Percentiles rank a stretch among this genome's conserved stretches.
Evolutionary conservation across 2,329 filamentous ascomycete species (phyloP).

Genomic region (Fusarium brevicatenulatum): DNA sequence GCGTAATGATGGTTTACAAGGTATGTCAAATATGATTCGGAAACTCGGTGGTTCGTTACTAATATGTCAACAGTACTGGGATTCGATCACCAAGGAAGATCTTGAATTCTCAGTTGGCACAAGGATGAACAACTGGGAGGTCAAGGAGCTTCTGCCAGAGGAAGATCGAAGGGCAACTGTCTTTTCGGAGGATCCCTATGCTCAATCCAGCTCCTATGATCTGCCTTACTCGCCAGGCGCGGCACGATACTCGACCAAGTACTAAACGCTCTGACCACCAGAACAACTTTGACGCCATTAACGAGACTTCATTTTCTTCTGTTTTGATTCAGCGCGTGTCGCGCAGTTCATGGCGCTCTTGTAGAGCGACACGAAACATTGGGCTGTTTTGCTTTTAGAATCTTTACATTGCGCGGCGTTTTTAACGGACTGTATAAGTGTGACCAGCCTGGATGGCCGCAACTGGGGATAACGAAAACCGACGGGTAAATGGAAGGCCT

Average conservation of each 20-base stretch:
- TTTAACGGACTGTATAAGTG: constrained; percentile 27
- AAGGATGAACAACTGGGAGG: constrained; percentile 97
- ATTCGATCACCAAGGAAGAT: constrained; percentile 97
- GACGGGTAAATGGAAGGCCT: constrained; percentile 11
- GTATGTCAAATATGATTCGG: constrained; percentile 52
- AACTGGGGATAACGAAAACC: constrained; percentile 18
- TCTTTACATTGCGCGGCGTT: constrained; percentile 40
- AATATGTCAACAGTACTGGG: constrained; percentile 78
- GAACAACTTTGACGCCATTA: constrained; percentile 24
- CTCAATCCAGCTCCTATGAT: constrained; percentile 65
- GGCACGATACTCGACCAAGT: constrained; percentile 58
- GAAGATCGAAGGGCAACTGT: constrained; percentile 80
- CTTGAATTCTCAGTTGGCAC: constrained; percentile 97
- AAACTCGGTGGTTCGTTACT: not conserved
- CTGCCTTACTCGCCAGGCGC: constrained; percentile 59
- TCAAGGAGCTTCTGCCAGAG: constrained; percentile 88
- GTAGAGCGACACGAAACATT: constrained; percentile 2
- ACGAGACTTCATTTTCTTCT: constrained; percentile 32
- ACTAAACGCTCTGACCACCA: constrained; percentile 46
- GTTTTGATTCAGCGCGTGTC: constrained; percentile 21
- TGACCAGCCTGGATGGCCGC: constrained; percentile 4
- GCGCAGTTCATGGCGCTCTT: constrained; percentile 11
- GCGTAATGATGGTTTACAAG: constrained; percentile 99
- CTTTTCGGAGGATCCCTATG: constrained; percentile 75
- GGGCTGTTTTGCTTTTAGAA: constrained; percentile 21